A percentile compares a stretch with the other conserved stretches of the same genome.
phyloP scores from a whole-genome alignment of 2,329 filamentous ascomycete genomes.

The Penicillium sp. region DNA sequence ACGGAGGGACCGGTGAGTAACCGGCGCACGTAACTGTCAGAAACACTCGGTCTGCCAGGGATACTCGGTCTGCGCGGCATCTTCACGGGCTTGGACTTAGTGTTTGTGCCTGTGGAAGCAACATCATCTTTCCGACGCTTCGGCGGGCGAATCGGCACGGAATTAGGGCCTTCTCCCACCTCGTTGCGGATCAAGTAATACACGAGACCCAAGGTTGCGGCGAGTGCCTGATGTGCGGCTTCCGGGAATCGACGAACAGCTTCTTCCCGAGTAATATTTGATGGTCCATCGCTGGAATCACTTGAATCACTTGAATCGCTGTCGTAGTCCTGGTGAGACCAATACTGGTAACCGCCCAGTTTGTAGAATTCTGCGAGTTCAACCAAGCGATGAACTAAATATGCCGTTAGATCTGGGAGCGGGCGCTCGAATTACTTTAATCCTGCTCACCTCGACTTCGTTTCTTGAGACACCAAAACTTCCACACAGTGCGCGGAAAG shows the following conservation, averaged over 20 bases:
- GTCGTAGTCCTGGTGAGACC: constrained; percentile 32
- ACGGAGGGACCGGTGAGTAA: constrained; percentile 34
- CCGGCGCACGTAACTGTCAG: constrained; percentile 29
- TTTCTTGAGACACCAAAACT: constrained; percentile 43
- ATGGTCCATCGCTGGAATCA: constrained; percentile 36
- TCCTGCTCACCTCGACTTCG: constrained; percentile 36
- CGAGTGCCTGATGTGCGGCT: constrained; percentile 39
- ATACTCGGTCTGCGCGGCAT: constrained; percentile 32
- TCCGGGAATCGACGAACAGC: constrained; percentile 37
- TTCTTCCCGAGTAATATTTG: constrained; percentile 33
- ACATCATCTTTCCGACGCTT: constrained; percentile 38
- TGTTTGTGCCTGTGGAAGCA: constrained; percentile 28
- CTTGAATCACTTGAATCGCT: constrained; percentile 40
- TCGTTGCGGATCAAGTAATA: constrained; percentile 43
- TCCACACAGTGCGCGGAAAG: constrained; percentile 39
- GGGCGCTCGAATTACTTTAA: constrained; percentile 1
- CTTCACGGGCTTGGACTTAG: constrained; percentile 35
- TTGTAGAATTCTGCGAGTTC: constrained; percentile 41
- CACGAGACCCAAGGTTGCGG: constrained; percentile 38
- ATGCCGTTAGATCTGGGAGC: constrained; percentile 8
- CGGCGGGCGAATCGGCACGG: constrained; percentile 27
- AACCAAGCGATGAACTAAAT: constrained; percentile 35
- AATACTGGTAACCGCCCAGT: constrained; percentile 38
- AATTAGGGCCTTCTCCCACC: constrained; percentile 33
- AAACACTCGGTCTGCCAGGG: constrained; percentile 32